Evolutionary conservation across 495 filamentous ascomycete genomes (phyloP), one percentile per base, ranked within the genome.

Genomic region (Jackrogersella multiformis): DNA sequence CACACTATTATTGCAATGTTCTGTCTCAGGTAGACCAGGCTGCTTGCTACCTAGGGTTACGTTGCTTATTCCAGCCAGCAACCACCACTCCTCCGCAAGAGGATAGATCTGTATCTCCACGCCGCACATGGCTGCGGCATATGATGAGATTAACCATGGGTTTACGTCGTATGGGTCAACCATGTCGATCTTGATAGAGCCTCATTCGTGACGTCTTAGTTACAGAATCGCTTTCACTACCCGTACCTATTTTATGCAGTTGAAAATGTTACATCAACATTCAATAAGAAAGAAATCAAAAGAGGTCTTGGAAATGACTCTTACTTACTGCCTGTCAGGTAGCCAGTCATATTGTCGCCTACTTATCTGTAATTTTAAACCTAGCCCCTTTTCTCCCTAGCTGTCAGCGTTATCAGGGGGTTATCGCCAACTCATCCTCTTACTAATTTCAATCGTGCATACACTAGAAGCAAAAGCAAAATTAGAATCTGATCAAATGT

Each of bases 121-220:
- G 44, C 46, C 26, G 26, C 26, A 30, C n/a, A n/a, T n/a, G n/a
- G n/a, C n/a, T 35, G 30, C 55, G 58, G 55, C 62, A 59, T 66
- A 66, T 38, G 34, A 21, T 38, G 55, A 55, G n/a, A n/a, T n/a
- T n/a, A n/a, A n/a, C 64, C 64, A 52, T 42, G 52, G 52, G 56
- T 36, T 51, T 12, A 28, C 51, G 3, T 54, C n/a, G 1, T 36
- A n/a, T 42, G 51, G 53, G 39, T 56, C 58, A 56, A 46, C 23
- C 49, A 9, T 36, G 52, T 49, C 34, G 44, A 62, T 62, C 64
- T 67, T 42, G 23, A 63, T 48, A 49, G 45, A 49, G 64, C 56
- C 57, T 46, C 57, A 67, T 55, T 38, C 48, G 49, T 44, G 49
- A 62, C 24, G 39, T 26, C 15, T 9, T 8, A 45, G 30, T 44